Percentiles rank a stretch among this genome's conserved stretches.
Evolutionary conservation across 345 rosid genomes (phyloP).

Genomic region (Syzygium aqueum): DNA sequence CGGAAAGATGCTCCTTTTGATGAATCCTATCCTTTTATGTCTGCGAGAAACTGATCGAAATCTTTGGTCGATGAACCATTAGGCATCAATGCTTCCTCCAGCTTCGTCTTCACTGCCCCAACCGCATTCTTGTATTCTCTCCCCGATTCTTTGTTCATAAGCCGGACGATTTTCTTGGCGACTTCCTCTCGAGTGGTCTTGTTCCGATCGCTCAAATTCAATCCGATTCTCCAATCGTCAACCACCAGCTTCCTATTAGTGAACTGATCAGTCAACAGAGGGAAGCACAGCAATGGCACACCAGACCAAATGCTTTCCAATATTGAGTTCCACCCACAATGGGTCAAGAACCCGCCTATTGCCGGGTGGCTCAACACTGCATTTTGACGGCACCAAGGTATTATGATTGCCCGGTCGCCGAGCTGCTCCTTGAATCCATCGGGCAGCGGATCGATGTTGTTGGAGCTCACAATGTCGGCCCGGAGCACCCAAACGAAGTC

Average conservation of each 20-base stretch:
- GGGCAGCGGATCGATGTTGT: constrained; percentile 46
- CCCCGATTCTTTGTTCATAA: constrained; percentile 13
- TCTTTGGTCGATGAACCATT: constrained; percentile 20
- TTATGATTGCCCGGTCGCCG: constrained; percentile 38
- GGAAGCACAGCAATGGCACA: constrained; percentile 65
- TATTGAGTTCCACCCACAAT: constrained; percentile 85
- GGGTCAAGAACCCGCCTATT: constrained; percentile 71
- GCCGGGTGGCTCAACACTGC: constrained; percentile 48
- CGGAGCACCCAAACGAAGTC: constrained; percentile 82
- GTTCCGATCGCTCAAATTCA: constrained; percentile 33
- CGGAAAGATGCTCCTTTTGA: not conserved
- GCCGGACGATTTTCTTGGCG: constrained; percentile 6
- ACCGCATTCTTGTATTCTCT: not conserved
- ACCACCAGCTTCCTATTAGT: constrained; percentile 73
- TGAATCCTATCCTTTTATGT: constrained; percentile 14
- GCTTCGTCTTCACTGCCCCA: constrained; percentile 1
- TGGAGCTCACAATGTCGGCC: constrained; percentile 67
- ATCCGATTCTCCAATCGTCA: constrained; percentile 76
- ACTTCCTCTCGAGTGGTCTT: constrained; percentile 20
- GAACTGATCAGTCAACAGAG: constrained; percentile 71
- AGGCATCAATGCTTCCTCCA: constrained; percentile 10
- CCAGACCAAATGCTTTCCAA: constrained; percentile 61
- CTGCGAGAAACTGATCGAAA: constrained; percentile 13
- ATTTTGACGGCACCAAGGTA: constrained; percentile 70
- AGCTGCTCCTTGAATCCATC: constrained; percentile 29